Base-by-base conservation (phyloP, 768 basidiomycete genomes). In the Cystobasidium onofrii region DNA sequence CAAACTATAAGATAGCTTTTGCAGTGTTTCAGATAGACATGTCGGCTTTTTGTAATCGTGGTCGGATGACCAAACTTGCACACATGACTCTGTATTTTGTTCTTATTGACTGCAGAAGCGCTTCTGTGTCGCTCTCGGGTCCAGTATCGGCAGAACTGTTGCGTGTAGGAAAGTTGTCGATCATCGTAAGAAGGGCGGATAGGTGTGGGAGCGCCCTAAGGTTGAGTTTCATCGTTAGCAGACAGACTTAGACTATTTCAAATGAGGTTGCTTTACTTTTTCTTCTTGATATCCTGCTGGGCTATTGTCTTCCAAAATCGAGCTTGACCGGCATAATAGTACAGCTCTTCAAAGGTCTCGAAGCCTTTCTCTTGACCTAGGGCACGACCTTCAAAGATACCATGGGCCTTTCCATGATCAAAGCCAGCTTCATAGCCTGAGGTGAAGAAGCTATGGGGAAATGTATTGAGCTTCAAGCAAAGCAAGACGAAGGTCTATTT, bases 281-380 rank as follows among this genome's bases (percentile, higher is more conserved):
- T 55, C 78, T 87, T 84, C 61, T 78, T 80, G 17, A 80, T 80
- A 2, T 80, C 81, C 70, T 84, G 83, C 65, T 81, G 81, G 25
- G 81, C 83, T 66, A 90, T 81, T 1, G 83, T 83, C 74, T 83
- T 80, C 90, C 91, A 96, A 70, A 87, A 85, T 69, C 78, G 75
- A 1, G 91, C 91, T 77, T 89, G 89, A 4, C 93, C 95, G 77
- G 94, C 86, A 80, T 94, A 94, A 78, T 88, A 97, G 1, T 91
- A 93, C 15, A 99, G 85, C 81, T 99, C 95, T 81, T 97, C 94
- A 92, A 93, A 97, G 82, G 96, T 88, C 81, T 95, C 93, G 80
- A 88, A 97, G 0, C 90, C 91, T 77, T 95, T 93, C 77, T 92
- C 89, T 69, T 88, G 85, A 1, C 93, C 95, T 20, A 97, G 84